Conservation (phyloP, 345 rosid species). For the Eucalyptus regnans region DNA sequence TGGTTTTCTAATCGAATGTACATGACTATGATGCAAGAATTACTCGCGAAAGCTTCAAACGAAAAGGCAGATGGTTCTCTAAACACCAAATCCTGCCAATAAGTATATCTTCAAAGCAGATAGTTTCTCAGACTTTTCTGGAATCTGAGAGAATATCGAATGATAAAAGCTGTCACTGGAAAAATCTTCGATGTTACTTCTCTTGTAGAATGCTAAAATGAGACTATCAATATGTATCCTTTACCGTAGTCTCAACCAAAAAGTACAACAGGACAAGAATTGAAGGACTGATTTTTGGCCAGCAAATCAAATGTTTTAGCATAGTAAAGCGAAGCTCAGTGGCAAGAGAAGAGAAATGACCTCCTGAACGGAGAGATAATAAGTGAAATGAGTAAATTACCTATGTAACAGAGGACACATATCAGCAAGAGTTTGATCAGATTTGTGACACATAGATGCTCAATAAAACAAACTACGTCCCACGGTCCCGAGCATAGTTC, state of each 20-base stretch:
- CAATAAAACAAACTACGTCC: slow-evolving; percentile 66
- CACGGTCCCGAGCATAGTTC: slow-evolving; percentile 58
- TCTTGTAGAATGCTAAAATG: not conserved
- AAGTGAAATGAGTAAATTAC: slow-evolving; percentile 9
- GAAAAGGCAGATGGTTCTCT: not conserved
- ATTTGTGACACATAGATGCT: slow-evolving; percentile 57
- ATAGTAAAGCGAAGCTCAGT: not conserved
- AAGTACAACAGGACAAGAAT: not conserved
- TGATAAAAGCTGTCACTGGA: not conserved
- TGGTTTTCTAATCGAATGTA: not conserved
- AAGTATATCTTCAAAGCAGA: not conserved
- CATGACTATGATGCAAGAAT: not conserved
- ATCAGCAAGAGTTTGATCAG: slow-evolving; percentile 47
- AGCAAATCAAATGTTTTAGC: not conserved
- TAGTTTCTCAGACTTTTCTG: not conserved
- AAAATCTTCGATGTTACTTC: not conserved
- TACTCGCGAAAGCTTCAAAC: not conserved
- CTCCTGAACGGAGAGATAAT: not conserved
- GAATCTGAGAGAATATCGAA: not conserved
- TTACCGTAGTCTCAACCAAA: not conserved
- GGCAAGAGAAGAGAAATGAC: not conserved
- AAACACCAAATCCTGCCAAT: not conserved
- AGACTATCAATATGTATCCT: not conserved
- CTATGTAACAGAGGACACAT: slow-evolving; percentile 42
- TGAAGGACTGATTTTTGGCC: not conserved